A percentile compares a stretch with the other conserved stretches of the same genome.
phyloP scores from a whole-genome alignment of 805 yeast genomes.

The Huiozyma sinensis region DNA sequence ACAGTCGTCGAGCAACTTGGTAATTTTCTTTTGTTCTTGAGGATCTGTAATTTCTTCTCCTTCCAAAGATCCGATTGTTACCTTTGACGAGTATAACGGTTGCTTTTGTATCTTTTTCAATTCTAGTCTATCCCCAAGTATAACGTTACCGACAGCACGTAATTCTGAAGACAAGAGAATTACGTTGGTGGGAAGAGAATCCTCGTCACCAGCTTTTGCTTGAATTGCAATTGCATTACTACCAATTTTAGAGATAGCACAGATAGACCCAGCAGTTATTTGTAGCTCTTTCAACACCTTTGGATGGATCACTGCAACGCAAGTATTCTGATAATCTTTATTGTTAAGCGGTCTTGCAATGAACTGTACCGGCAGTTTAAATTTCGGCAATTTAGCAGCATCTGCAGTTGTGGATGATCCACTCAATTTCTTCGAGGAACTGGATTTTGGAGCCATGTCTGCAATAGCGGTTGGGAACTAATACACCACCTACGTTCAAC shows the following conservation, averaged over 20 bases:
- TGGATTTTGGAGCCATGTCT: conserved; percentile 23
- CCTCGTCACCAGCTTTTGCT: conserved; percentile 30
- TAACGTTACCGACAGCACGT: conserved; percentile 32
- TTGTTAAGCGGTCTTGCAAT: conserved; percentile 30
- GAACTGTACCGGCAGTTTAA: conserved; percentile 31
- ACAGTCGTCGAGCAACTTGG: conserved; percentile 37
- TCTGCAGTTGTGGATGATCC: conserved; percentile 10
- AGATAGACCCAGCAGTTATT: conserved; percentile 35
- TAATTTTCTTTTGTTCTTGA: conserved; percentile 25
- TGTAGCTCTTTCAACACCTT: conserved; percentile 39
- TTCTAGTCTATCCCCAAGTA: conserved; percentile 42
- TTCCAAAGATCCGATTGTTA: conserved; percentile 26
- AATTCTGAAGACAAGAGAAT: conserved; percentile 40
- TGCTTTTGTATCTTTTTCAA: conserved; percentile 38
- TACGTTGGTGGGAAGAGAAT: conserved; percentile 28
- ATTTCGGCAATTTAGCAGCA: conserved; percentile 16
- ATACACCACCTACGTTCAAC: background rate
- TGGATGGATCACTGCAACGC: conserved; percentile 34
- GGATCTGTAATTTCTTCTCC: conserved; percentile 16
- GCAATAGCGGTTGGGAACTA: background rate
- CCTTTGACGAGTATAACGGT: conserved; percentile 36
- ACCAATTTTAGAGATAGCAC: conserved; percentile 36
- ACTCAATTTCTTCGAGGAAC: conserved; percentile 22
- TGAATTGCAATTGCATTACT: conserved; percentile 38
- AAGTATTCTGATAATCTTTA: conserved; percentile 22